Evolutionary conservation across 83 land plant species (phyloP).

Genomic region (Diphasiastrum complanatum): DNA sequence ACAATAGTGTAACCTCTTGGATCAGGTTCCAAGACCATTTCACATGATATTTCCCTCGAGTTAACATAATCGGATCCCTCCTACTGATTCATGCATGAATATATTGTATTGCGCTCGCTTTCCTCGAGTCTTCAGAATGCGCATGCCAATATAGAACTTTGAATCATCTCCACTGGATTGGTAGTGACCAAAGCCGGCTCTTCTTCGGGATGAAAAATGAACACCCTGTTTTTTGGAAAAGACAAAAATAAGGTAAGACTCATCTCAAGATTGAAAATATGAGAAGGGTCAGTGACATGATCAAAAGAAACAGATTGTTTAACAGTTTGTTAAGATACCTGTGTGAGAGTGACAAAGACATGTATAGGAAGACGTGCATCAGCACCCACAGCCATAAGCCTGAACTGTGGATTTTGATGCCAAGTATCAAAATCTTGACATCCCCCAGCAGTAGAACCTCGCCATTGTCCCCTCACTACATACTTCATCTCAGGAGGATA

Average conservation of each 20-base stretch:
- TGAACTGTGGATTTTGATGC: constrained; percentile 96
- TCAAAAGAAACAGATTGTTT: neutral
- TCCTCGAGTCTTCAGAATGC: constrained; percentile 91
- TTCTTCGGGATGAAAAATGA: constrained; percentile 63
- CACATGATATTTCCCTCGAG: constrained; percentile 95
- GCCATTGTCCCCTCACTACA: constrained; percentile 93
- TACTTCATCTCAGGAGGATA: constrained; percentile 98
- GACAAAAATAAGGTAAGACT: neutral
- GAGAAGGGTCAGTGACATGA: neutral
- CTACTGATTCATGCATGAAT: constrained; percentile 90
- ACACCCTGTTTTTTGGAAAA: constrained; percentile 51
- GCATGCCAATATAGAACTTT: constrained; percentile 92
- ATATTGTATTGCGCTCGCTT: constrained; percentile 88
- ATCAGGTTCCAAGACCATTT: constrained; percentile 96
- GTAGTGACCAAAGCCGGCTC: constrained; percentile 70
- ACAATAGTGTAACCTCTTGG: constrained; percentile 98
- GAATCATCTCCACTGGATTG: constrained; percentile 83
- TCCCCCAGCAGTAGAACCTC: constrained; percentile 95
- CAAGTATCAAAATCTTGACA: constrained; percentile 90
- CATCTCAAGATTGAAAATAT: neutral
- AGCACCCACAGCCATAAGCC: constrained; percentile 72
- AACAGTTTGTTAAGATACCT: constrained; percentile 41
- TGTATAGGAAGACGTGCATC: constrained; percentile 87
- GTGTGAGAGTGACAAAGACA: constrained; percentile 95
- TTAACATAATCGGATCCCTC: constrained; percentile 97